These are phyloP conservation scores for Thecaphora thlaspeos DNA, from an alignment of 1,284 basidiomycete genomes.

Conservation along the genomic window DNA sequence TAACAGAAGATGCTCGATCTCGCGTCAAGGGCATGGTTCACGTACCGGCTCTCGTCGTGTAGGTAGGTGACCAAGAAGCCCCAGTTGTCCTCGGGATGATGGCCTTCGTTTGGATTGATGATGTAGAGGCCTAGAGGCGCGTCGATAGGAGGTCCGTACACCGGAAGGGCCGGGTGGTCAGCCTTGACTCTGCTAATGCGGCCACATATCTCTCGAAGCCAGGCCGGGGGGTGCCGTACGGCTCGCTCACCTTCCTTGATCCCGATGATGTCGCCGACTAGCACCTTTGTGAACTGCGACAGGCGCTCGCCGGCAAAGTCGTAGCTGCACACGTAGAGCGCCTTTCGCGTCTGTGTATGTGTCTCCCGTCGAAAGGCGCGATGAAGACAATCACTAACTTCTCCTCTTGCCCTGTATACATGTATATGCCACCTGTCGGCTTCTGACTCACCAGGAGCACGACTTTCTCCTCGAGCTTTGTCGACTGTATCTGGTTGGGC, in stretches of 20 bases:
- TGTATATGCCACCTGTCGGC: too few relatives aligned
- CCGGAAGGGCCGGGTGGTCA: too few relatives aligned
- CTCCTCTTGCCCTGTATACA: too few relatives aligned
- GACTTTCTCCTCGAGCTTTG: constrained; percentile 77
- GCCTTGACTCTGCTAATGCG: too few relatives aligned
- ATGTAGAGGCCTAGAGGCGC: constrained; percentile 25
- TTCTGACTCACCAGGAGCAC: constrained; percentile 67
- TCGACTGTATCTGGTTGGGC: constrained; percentile 67
- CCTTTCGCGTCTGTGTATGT: constrained; percentile 63
- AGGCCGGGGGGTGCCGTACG: not conserved
- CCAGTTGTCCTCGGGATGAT: constrained; percentile 50
- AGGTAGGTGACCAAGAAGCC: constrained; percentile 44
- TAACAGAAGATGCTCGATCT: not conserved
- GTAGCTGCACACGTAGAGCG: constrained; percentile 68
- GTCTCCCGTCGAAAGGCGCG: too few relatives aligned
- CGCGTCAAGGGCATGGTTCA: too few relatives aligned
- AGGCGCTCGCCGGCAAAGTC: constrained; percentile 66
- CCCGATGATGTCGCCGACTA: constrained; percentile 76
- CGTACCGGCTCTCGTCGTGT: constrained; percentile 12
- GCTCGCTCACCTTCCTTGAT: constrained; percentile 70
- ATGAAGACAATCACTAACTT: too few relatives aligned
- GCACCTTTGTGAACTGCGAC: constrained; percentile 66
- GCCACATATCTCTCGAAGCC: too few relatives aligned
- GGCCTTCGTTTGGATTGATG: constrained; percentile 40
- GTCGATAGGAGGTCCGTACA: too few relatives aligned